Evolutionary conservation across 2,329 filamentous ascomycete species (phyloP).

Genomic region (Talaromyces rugulosus): DNA sequence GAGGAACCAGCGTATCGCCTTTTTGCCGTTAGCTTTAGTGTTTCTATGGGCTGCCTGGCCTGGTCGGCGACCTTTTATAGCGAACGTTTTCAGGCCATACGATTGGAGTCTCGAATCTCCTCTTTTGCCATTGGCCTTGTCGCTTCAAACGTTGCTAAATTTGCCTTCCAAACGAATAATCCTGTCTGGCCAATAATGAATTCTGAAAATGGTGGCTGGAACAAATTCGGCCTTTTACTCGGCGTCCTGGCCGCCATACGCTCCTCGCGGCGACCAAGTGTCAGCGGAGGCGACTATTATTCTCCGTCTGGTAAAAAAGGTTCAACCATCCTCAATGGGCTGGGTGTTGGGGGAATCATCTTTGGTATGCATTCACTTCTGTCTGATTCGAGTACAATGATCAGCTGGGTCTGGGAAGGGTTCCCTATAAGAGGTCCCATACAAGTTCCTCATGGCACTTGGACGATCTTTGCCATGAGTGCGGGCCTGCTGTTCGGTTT

Average conservation of each 20-base stretch:
- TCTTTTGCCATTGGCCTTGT: conserved; percentile 80
- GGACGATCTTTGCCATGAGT: conserved; percentile 84
- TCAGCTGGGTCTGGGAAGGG: conserved; percentile 96
- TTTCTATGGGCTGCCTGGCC: conserved; percentile 73
- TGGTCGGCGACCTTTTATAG: conserved; percentile 80
- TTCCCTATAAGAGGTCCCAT: conserved; percentile 86
- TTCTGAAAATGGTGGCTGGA: conserved; percentile 84
- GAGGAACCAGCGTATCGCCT: conserved; percentile 70
- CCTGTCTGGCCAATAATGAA: conserved; percentile 96
- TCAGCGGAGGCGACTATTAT: conserved; percentile 47
- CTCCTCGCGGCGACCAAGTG: conserved; percentile 63
- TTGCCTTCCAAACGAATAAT: conserved; percentile 91
- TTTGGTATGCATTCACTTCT: conserved; percentile 90
- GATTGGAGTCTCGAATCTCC: conserved; percentile 75
- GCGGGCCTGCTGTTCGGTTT: conserved; percentile 72
- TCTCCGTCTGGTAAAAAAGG: conserved; percentile 55
- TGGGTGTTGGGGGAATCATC: conserved; percentile 77
- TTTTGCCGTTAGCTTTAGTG: conserved; percentile 73
- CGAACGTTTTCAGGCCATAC: conserved; percentile 55
- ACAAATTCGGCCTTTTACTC: conserved; percentile 73
- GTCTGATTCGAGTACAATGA: conserved; percentile 98
- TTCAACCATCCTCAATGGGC: conserved; percentile 65
- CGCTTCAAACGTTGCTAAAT: conserved; percentile 83
- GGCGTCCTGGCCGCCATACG: conserved; percentile 71
- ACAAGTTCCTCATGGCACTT: conserved; percentile 82